These are phyloP conservation scores for Stylonectria norvegica DNA, from an alignment of 2,329 filamentous ascomycete species.

Conservation along the genomic window DNA sequence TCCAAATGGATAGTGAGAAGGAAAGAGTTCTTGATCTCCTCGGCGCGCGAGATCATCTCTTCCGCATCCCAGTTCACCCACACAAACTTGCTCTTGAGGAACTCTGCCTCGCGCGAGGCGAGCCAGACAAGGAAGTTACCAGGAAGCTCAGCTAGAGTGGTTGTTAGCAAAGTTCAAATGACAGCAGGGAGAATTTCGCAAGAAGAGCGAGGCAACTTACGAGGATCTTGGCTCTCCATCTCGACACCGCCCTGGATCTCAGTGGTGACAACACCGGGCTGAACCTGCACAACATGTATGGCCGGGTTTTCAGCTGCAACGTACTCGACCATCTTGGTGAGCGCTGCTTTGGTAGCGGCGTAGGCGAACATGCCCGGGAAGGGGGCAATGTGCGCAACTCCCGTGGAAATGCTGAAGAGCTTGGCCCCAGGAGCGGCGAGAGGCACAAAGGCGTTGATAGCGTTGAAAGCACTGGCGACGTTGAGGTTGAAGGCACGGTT, in stretches of 20 bases:
- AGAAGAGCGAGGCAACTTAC: background rate
- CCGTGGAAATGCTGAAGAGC: slow-evolving; percentile 21
- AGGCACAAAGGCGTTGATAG: slow-evolving; percentile 22
- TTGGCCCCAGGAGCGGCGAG: slow-evolving; percentile 12
- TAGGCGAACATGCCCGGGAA: slow-evolving; percentile 28
- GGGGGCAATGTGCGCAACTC: slow-evolving; percentile 15
- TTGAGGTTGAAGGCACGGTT: slow-evolving; percentile 20
- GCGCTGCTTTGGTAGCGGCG: slow-evolving; percentile 33
- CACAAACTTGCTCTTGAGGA: background rate
- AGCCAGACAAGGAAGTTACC: background rate
- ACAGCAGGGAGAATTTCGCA: background rate
- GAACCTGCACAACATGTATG: slow-evolving; percentile 36
- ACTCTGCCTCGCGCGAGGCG: background rate
- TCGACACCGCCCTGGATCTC: slow-evolving; percentile 23
- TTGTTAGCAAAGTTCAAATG: background rate
- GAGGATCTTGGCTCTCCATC: background rate
- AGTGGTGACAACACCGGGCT: slow-evolving; percentile 40
- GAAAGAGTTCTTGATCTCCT: background rate
- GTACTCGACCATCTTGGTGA: slow-evolving; percentile 34
- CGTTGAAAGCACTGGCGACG: slow-evolving; percentile 22
- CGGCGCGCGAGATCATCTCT: background rate
- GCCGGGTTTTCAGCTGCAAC: slow-evolving; percentile 35
- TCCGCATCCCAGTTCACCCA: background rate
- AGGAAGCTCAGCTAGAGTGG: background rate
- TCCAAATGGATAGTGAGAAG: background rate